These are phyloP conservation scores for Sesbania bispinosa DNA, from an alignment of 306 rosid genomes.

Conservation along the genomic window DNA sequence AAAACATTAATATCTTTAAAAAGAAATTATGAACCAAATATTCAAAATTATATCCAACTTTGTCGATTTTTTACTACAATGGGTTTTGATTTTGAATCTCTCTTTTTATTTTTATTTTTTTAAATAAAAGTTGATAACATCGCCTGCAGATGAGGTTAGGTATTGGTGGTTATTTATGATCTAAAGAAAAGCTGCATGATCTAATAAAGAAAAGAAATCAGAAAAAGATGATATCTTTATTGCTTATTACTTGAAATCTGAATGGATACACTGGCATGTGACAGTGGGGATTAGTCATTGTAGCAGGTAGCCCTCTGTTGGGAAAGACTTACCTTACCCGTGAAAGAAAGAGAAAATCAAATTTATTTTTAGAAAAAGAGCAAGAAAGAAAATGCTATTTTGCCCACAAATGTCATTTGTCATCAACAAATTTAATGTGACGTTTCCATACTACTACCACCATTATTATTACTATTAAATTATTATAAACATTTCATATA, in stretches of 20 bases:
- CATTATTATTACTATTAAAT: too few relatives aligned
- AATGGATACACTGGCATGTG: constrained; percentile 29
- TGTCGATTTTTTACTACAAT: too few relatives aligned
- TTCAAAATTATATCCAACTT: too few relatives aligned
- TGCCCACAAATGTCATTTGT: neutral
- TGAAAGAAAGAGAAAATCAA: neutral
- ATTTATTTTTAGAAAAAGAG: neutral
- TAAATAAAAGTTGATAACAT: neutral
- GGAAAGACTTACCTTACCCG: constrained; percentile 24
- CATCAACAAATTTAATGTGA: neutral
- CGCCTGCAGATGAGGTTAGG: constrained; percentile 15
- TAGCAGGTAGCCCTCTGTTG: constrained; percentile 8
- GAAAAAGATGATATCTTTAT: neutral
- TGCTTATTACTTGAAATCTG: constrained; percentile 8
- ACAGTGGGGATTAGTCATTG: constrained; percentile 8
- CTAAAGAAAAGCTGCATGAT: neutral
- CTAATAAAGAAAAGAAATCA: neutral
- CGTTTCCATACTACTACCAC: neutral
- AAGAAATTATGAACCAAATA: too few relatives aligned
- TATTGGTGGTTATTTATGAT: neutral
- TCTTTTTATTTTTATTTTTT: neutral
- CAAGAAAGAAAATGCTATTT: neutral
- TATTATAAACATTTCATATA: neutral
- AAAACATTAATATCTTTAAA: too few relatives aligned
- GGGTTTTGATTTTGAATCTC: neutral